Evolutionary conservation across 768 basidiomycete species (phyloP), one percentile per base, ranked within the genome.

Genomic region (Tricholoma sp.): DNA sequence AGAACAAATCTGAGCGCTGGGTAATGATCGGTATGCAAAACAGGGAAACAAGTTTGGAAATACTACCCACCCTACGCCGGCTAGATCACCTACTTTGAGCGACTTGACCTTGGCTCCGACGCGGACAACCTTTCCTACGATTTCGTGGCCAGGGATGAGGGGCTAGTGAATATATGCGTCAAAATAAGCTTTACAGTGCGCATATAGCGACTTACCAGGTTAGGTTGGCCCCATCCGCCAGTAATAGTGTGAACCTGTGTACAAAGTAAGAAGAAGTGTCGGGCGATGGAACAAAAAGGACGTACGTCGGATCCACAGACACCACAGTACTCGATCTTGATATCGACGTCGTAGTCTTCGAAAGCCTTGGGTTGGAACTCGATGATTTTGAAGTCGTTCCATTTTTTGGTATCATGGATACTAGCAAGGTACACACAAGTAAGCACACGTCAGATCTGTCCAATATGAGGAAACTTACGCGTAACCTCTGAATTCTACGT

Each of bases 31-130:
- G 5, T 19, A 47, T n/a, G 10, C 31, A n/a, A 24, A 34, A 34
- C 32, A 34, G 32, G 16, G 12, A 16, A 14, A 6, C 4, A 10
- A 9, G 5, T 1, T 47, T 18, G 6, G 11, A 27, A 12, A 50
- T 2, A 19, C 8, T 22, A 50, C 35, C 34, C 55, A 73, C 72
- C 73, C 72, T 27, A 74, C 71, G 50, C 84, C 85, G 58, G 77
- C 84, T 11, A 79, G 67, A 64, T 85, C 81, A 21, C 84, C 84
- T 10, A 78, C 72, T 64, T 83, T 82, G 72, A 86, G 74, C 50
- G 76, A 76, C 3, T 63, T 74, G 45, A 85, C 83, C 43, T 82
- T 74, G 6, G 76, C 66, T 2, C 86, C 84, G 57, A 88, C 80
- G 10, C 74, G 71, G 21, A 74, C 75, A 35, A 79, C 82, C 8